A percentile compares a stretch with the other conserved stretches of the same genome.
phyloP scores from a whole-genome alignment of 2,329 filamentous ascomycete species.

The Xylariaceae sp. region DNA sequence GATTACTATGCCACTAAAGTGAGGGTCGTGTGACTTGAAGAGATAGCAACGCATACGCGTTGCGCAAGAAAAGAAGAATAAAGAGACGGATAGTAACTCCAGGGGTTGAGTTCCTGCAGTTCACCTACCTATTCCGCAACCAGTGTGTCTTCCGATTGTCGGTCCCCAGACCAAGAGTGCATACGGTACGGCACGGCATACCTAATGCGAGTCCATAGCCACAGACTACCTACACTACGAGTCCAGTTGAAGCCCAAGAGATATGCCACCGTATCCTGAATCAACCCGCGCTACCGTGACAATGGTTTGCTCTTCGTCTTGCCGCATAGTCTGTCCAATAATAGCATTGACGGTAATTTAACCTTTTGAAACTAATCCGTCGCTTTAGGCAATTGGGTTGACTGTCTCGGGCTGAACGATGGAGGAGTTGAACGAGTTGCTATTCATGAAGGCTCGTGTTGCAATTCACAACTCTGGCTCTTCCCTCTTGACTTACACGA shows the following conservation, averaged over 20 bases:
- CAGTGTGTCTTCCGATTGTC: neutral
- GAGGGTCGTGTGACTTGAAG: neutral
- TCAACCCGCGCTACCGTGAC: neutral
- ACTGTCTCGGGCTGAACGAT: neutral
- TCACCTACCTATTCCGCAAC: neutral
- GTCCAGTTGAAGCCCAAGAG: no score
- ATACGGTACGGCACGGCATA: neutral
- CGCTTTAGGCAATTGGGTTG: neutral
- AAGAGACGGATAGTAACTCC: neutral
- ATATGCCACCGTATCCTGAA: no score
- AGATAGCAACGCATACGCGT: neutral
- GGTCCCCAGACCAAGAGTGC: neutral
- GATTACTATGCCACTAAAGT: neutral
- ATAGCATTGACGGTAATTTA: neutral
- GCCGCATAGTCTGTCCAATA: neutral
- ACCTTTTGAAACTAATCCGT: neutral
- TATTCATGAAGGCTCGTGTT: neutral
- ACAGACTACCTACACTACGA: no score
- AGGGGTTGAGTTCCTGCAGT: neutral
- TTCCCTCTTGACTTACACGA: no score
- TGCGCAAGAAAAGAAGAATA: neutral
- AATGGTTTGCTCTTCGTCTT: neutral
- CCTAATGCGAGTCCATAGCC: neutral
- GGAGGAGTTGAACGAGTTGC: neutral
- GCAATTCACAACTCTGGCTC: no score